Evolutionary conservation across 345 rosid genomes (phyloP).

Genomic region (Trapa bicornis): DNA sequence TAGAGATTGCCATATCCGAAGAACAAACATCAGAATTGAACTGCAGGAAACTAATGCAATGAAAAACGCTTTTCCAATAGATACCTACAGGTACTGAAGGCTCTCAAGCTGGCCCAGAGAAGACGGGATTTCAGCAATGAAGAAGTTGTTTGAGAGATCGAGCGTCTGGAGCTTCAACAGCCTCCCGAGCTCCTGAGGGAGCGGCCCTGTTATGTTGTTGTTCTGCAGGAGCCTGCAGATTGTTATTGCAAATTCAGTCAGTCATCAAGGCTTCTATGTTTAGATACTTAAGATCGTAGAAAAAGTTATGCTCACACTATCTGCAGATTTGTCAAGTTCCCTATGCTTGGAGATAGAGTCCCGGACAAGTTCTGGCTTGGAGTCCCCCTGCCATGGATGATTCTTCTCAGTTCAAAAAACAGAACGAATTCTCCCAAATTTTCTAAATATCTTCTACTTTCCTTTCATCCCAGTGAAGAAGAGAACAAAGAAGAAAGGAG

Average conservation of each 20-base stretch:
- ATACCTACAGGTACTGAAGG: slow-evolving; percentile 76
- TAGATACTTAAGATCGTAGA: neutral
- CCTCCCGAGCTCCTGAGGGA: slow-evolving; percentile 67
- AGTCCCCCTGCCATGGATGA: slow-evolving; percentile 11
- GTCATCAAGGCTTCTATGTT: neutral
- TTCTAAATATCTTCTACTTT: too few relatives aligned
- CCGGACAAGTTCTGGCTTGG: slow-evolving; percentile 17
- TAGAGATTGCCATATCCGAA: slow-evolving; percentile 7
- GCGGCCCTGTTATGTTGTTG: slow-evolving; percentile 81
- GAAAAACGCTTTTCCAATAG: neutral
- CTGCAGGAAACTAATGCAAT: neutral
- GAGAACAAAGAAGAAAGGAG: too few relatives aligned
- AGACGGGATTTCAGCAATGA: slow-evolving; percentile 53
- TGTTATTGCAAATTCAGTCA: neutral
- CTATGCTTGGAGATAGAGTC: slow-evolving; percentile 19
- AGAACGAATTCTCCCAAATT: too few relatives aligned
- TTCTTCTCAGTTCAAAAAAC: neutral
- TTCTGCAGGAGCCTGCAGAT: slow-evolving; percentile 34
- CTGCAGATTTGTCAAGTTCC: slow-evolving; percentile 17
- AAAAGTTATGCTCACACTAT: slow-evolving; percentile 9
- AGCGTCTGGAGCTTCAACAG: slow-evolving; percentile 71
- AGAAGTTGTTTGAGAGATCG: slow-evolving; percentile 77
- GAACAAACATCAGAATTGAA: neutral
- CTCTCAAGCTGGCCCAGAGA: slow-evolving; percentile 48
- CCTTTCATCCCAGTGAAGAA: too few relatives aligned